Evolutionary conservation across 192 early-diverging fungal genomes (phyloP).

Genomic region (Glomus cerebriforme): DNA sequence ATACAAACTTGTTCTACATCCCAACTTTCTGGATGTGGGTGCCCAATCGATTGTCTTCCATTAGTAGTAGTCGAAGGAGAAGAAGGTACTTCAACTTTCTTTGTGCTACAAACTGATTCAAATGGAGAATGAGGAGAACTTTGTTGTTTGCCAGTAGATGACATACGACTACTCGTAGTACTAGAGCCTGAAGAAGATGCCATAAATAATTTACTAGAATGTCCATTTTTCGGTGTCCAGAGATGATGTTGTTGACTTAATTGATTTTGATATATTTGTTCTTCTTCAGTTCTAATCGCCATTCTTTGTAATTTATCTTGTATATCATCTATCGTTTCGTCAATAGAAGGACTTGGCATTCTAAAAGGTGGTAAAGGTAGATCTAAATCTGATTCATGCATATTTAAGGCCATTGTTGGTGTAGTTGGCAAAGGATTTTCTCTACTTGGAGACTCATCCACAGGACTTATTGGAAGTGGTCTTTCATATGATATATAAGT

Average conservation of each 20-base stretch:
- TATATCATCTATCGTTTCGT: conserved; percentile 16
- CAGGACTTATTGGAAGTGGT: background rate
- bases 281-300: background rate
- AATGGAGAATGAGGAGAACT: background rate
- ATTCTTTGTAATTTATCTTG: conserved; percentile 11
- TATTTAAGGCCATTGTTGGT: background rate
- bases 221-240: background rate
- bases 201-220: background rate
- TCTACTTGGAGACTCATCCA: background rate
- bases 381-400: background rate
- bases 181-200: background rate
- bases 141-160: background rate
- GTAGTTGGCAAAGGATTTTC: too few species aligned
- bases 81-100: background rate
- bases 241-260: background rate
- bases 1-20: conserved; percentile 56
- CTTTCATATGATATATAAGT: conserved; percentile 57
- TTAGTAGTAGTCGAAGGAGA: background rate
- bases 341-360: conserved; percentile 16
- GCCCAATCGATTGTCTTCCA: conserved; percentile 3
- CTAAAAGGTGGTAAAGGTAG: background rate
- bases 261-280: background rate
- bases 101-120: background rate
- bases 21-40: conserved; percentile 59
- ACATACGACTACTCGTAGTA: background rate